Base-by-base conservation (phyloP, 169 alveolate genomes). In the Theileria orientalis region DNA sequence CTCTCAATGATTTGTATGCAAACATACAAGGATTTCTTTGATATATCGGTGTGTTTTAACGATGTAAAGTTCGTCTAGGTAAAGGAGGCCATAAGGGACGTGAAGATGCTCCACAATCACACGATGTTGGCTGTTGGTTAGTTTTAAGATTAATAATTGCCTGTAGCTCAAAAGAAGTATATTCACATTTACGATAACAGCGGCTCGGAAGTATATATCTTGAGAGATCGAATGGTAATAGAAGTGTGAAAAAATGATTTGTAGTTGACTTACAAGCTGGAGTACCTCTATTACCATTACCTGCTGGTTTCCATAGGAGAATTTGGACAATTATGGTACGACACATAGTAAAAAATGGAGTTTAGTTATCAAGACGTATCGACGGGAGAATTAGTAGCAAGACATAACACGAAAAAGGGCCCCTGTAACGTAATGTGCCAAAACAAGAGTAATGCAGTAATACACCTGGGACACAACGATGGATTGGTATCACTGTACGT, bases 401-500 rank as follows among this genome's bases (percentile, higher is more conserved):
- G 95, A 51, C 91, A 90, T 57, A 94, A 92, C 63, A 94, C 96
- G 23, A 94, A 93, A 64, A 85, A 86, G 66, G 98, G 98, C 2
- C 93, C 96, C 0, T 95, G 98, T 40, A 78, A 85, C 13, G 90
- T 93, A 33, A 86, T 97, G 93, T 77, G 94, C 27, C 94, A 90
- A 72, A 96, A 96, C 78, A 88, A 84, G 47, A 70, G 85, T 42
- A 95, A 95, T 90, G 99, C 95, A 19, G 95, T 96, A 6, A 86
- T 96, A 32, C 91, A 91, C 66, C 85, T 94, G 44, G 99, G 98
- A 0, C 98, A 97, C 75, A 86, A 84, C 29, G 92, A 90, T 70
- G 99, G 99, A 14, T 90, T 87, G 19, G 97, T 97, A 0, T 85
- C 97, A 29, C 90, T 97, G 85, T 96, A 98, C 96, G 85, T 98